Percentiles rank a stretch among this genome's conserved stretches.
These are phyloP conservation scores for Phytophthora quininea DNA, from an alignment of 352 stramenopile species.

Conservation along the genomic window DNA sequence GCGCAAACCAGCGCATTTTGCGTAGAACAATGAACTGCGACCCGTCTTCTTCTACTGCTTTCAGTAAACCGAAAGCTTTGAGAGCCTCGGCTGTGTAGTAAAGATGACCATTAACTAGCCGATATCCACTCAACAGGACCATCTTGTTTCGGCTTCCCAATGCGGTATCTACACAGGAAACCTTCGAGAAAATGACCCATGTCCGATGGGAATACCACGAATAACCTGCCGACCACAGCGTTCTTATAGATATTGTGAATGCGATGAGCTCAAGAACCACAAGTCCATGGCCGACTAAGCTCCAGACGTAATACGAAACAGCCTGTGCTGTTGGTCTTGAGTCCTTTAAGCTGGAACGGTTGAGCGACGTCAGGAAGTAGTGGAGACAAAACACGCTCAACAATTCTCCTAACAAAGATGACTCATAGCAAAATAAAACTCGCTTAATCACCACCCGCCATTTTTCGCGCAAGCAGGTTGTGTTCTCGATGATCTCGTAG, in stretches of 20 bases:
- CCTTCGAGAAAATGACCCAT: constrained; percentile 2
- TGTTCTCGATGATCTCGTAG: constrained; percentile 28
- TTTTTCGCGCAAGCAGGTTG: constrained; percentile 1
- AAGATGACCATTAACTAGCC: neutral
- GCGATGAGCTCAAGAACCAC: constrained; percentile 20
- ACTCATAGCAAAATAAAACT: constrained; percentile 21
- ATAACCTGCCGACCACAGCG: neutral
- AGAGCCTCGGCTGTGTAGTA: constrained; percentile 16
- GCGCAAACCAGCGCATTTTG: neutral
- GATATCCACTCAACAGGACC: constrained; percentile 16
- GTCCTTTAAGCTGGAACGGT: constrained; percentile 7
- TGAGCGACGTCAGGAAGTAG: constrained; percentile 11
- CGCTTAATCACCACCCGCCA: constrained; percentile 6
- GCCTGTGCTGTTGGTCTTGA: constrained; percentile 6
- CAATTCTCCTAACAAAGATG: constrained; percentile 18
- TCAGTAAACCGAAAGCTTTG: constrained; percentile 21
- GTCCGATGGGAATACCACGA: constrained; percentile 2
- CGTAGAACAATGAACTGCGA: constrained; percentile 7
- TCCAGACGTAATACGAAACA: constrained; percentile 24
- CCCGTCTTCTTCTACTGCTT: constrained; percentile 1
- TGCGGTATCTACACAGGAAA: constrained; percentile 18
- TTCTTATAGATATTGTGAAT: constrained; percentile 14
- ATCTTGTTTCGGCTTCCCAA: constrained; percentile 19
- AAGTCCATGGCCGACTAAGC: constrained; percentile 7
- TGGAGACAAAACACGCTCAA: constrained; percentile 8